A percentile compares a stretch with the other conserved stretches of the same genome.
Evolutionary conservation across 2,329 filamentous ascomycete species (phyloP).

Genomic region (Sporothrix variecibatus): DNA sequence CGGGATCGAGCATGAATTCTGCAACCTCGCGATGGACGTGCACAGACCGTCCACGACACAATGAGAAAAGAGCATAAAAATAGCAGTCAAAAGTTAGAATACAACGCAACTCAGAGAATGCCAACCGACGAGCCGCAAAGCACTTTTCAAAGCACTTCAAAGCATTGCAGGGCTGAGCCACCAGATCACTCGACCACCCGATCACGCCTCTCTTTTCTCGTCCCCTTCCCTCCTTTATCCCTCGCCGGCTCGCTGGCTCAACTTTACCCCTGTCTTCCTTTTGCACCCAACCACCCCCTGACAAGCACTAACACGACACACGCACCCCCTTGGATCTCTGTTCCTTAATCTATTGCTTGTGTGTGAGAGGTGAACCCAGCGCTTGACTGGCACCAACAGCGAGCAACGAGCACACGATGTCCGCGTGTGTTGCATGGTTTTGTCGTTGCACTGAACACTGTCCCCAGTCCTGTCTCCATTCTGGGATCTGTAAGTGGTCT

Average conservation of each 20-base stretch:
- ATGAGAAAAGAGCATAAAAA: constrained; percentile 5
- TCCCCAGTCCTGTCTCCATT: background rate
- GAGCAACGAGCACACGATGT: background rate
- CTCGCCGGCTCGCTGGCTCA: background rate
- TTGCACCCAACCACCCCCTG: constrained; percentile 15
- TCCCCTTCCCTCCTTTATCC: background rate
- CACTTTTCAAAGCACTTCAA: background rate
- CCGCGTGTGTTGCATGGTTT: background rate
- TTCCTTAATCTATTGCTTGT: constrained; percentile 23
- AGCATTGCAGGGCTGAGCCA: constrained; percentile 7
- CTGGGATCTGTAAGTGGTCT: background rate
- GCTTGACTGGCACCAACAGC: background rate
- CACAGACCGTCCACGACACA: constrained; percentile 13
- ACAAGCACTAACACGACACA: constrained; percentile 21
- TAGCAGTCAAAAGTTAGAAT: background rate
- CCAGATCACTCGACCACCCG: background rate
- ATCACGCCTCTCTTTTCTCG: background rate
- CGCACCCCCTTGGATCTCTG: constrained; percentile 17
- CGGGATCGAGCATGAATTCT: constrained; percentile 16
- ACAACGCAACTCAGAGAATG: background rate
- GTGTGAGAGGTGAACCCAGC: background rate
- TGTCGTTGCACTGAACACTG: background rate
- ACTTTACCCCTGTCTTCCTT: constrained; percentile 1
- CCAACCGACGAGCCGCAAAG: background rate
- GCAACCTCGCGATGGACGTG: constrained; percentile 17